Evolutionary conservation across 1,284 basidiomycete species (phyloP), one percentile per base, ranked within the genome.

Genomic region (Phellinidium pouzarii): DNA sequence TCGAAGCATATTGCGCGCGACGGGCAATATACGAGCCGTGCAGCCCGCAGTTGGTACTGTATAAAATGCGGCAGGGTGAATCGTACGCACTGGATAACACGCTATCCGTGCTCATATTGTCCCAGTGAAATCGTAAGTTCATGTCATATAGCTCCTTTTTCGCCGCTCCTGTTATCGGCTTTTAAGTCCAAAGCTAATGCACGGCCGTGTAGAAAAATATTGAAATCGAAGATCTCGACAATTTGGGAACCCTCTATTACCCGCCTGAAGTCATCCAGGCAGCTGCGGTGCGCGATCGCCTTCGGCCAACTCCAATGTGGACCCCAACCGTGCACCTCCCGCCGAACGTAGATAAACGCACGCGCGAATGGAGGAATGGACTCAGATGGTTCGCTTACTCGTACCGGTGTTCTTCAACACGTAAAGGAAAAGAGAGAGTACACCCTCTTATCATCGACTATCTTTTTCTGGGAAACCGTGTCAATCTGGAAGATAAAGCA

Each of bases 401-500:
- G 14, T 40, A 40, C 37, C 14, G 14, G 7, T 17, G 19, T 17
- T 7, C 37, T 17, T 20, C 8, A 8, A 17, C 3, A 14, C n/a
- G 20, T 9, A 46, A 36, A 38, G 36, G 20, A 31, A 48, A 50
- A 50, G 48, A 4, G n/a, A 27, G 20, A 19, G 26, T 29, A 11
- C 38, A 20, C n/a, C n/a, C n/a, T n/a, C 26, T 40, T 23, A 12
- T 43, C 22, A 29, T 52, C n/a, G 38, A 46, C n/a, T 23, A 47
- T 4, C 22, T 51, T 14, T 55, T 51, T 37, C 17, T 36, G 3
- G 44, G 49, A 14, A 51, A 55, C 27, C 54, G 44, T 11, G 17
- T 23, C 36, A 31, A 50, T 14, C 31, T 55, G 5, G 54, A 55
- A 31, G 29, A 12, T 8, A 23, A 40, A 4, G 54, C 54, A 2